Evolutionary conservation across 192 early-diverging fungal species (phyloP).

Genomic region (Phlyctochytrium bullatum): DNA sequence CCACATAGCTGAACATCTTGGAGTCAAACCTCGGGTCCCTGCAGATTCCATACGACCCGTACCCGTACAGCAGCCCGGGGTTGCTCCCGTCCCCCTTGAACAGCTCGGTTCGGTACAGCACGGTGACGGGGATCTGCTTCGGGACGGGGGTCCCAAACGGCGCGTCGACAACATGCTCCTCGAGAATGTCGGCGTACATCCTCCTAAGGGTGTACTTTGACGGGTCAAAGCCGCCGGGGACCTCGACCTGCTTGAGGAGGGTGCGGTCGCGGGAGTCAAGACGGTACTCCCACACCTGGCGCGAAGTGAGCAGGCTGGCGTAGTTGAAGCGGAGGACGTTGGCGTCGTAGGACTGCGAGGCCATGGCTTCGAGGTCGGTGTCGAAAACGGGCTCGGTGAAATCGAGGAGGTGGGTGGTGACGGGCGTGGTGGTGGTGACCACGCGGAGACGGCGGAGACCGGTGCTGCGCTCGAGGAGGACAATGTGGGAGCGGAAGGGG

Average conservation of each 20-base stretch:
- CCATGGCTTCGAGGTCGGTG: constrained; percentile 3
- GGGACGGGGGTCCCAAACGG: constrained; percentile 43
- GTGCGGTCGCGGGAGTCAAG: constrained; percentile 3
- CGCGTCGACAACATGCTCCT: constrained; percentile 21
- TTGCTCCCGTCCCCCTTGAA: constrained; percentile 40
- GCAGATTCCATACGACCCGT: constrained; percentile 42
- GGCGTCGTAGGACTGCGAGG: constrained; percentile 32
- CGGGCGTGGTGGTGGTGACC: not conserved
- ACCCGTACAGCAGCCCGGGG: constrained; percentile 39
- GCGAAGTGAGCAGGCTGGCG: constrained; percentile 28
- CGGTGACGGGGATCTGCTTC: constrained; percentile 38
- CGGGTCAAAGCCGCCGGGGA: constrained; percentile 28
- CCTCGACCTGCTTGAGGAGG: constrained; percentile 23
- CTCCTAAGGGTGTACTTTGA: constrained; percentile 33
- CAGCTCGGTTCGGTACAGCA: constrained; percentile 39
- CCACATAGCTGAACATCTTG: constrained; percentile 28
- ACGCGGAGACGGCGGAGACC: constrained; percentile 3
- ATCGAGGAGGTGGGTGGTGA: constrained; percentile 20
- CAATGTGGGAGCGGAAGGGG: not conserved
- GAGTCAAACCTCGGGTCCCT: constrained; percentile 30
- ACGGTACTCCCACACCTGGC: constrained; percentile 22
- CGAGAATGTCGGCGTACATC: constrained; percentile 33
- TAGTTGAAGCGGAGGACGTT: constrained; percentile 26
- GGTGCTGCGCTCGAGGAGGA: not conserved
- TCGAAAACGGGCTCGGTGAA: constrained; percentile 35